Evolutionary conservation across 257 asterid species (phyloP), one percentile per base, ranked within the genome.

Genomic region (Gynochthodes officinalis): DNA sequence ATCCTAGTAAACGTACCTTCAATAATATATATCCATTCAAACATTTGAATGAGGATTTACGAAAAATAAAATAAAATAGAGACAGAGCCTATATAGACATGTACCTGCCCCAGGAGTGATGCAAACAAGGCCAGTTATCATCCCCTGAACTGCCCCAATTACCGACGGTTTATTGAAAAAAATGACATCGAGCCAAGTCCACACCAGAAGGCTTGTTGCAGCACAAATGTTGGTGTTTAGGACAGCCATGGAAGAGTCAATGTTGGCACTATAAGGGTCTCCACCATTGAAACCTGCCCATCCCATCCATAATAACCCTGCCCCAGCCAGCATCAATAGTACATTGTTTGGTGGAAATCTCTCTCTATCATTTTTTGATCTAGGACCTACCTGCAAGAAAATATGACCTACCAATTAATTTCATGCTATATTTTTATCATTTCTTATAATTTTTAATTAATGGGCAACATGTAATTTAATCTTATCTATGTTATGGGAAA

Each of bases 211-310:
- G 82, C 95, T 88, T 11, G 95, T 88, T 71, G 95, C 89, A 8
- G 95, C 91, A 63, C 91, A 88, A 28, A 88, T 86, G 74, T 88
- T 86, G 72, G 95, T 88, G 87, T 88, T 88, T 12, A 88, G 79
- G 54, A 88, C 95, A 2, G 94, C 91, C 76, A 88, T 84, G 52
- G 95, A 88, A 4, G 94, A 84, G 81, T 86, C 94, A 28, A 88
- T 82, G 72, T 88, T 88, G 37, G 94, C 94, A 52, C 86, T 81
- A 78, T 88, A 88, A 1, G 94, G 90, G 68, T 81, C 95, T 33
- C 95, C 95, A 28, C 95, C 95, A 52, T 88, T 88, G 79, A 88
- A 88, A 14, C 95, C 95, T 4, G 95, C 86, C 94, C 95, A 88
- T 0, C 95, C 95, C 91, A 88, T 83, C 95, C 95, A 88, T 57